These are phyloP conservation scores for Rhodotorula sp. DNA, from an alignment of 1,284 basidiomycete species.

Conservation along the genomic window DNA sequence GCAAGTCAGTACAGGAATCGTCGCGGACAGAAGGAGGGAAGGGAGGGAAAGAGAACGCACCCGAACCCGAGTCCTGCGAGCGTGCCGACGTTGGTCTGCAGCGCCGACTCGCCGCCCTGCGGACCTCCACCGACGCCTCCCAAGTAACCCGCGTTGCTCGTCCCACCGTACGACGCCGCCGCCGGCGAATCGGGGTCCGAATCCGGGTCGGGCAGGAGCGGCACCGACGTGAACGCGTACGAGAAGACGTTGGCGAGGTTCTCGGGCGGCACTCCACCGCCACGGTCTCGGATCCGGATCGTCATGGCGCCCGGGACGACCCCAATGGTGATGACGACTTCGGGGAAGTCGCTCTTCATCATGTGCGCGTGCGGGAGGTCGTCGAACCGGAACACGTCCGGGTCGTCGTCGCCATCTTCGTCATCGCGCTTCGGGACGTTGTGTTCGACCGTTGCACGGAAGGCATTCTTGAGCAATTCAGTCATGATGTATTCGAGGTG, in stretches of 20 bases:
- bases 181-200: constrained; percentile 39
- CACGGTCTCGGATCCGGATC: constrained; percentile 77
- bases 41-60: constrained; percentile 32
- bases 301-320: constrained; percentile 60
- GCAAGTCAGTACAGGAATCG: neutral
- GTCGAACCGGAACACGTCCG: constrained; percentile 37
- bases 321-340: constrained; percentile 49
- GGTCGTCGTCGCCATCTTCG: constrained; percentile 15
- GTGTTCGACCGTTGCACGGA: constrained; percentile 81
- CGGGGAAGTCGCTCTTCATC: constrained; percentile 41
- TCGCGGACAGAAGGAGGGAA: neutral
- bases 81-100: constrained; percentile 71
- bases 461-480: constrained; percentile 83
- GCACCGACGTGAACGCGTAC: constrained; percentile 83
- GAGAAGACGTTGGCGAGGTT: constrained; percentile 79
- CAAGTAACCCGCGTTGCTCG: constrained; percentile 49
- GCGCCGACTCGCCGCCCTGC: constrained; percentile 68
- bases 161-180: constrained; percentile 31
- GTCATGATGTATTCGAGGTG: constrained; percentile 68
- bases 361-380: constrained; percentile 39
- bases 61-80: constrained; percentile 81
- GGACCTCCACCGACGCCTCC: constrained; percentile 62
- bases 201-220: constrained; percentile 43
- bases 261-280: constrained; percentile 70
- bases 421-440: constrained; percentile 34